Base-by-base conservation (phyloP, 2,329 filamentous ascomycete species). In the Aspergillus candidus region DNA sequence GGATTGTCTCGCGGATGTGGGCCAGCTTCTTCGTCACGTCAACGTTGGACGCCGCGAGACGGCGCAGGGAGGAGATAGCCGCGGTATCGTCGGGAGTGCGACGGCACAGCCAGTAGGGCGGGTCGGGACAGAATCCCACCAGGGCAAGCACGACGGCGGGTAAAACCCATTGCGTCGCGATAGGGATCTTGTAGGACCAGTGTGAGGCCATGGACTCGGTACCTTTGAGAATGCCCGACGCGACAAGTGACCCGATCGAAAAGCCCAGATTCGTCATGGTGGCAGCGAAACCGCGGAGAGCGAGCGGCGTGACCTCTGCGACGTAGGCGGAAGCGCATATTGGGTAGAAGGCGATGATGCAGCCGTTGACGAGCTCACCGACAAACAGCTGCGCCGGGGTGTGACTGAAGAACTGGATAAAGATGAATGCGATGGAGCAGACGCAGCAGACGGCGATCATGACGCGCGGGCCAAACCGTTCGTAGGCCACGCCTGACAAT, bases 371-470 rank as follows among this genome's bases (percentile, higher is more conserved):
- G 2, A 84, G 66, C 66, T 83, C 78, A 22, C 79, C 77, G 2
- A 76, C 76, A n/a, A 82, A 72, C 2, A 83, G 67, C 11, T 76
- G 73, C 6, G 70, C 55, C 11, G 81, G 68, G 1, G 73, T 76
- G 2, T 73, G 71, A 11, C 78, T 77, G 53, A 82, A 83, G 66
- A 82, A 82, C 50, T 82, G 78, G 43, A 82, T 74, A 57, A 82
- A 82, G 45, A 83, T 73, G 33, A 81, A 73, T 1, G 64, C 70
- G 11, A 72, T 70, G 7, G 61, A 62, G 11, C 51, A 22, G 7
- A 49, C 32, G 0, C 52, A 60, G 42, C 59, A 62, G 17, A 50
- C 40, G 10, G 50, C 50, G 30, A 62, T 51, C 50, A 58, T 58
- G 13, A 46, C 32, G 5, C 57, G 51, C 0, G 57, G 57, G 2